Conservation (phyloP, 345 rosid genomes). For the Kernera saxatilis region DNA sequence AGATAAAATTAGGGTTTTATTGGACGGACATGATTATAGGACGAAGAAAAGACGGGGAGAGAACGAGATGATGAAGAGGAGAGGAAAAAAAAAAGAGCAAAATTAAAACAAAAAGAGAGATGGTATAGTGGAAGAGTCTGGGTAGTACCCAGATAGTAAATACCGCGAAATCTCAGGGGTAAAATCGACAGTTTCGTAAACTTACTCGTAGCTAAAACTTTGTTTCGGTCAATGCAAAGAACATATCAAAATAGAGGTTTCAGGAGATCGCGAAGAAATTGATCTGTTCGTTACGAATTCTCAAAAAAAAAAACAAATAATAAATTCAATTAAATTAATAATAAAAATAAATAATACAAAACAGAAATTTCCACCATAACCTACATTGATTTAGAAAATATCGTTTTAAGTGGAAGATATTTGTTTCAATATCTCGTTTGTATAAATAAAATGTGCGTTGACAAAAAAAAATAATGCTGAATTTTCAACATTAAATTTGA, state of each 20-base stretch:
- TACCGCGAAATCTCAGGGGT: not conserved
- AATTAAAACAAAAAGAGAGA: not conserved
- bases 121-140: not conserved
- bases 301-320: no score
- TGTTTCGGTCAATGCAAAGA: constrained; percentile 38
- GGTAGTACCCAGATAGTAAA: not conserved
- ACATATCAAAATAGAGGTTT: constrained; percentile 32
- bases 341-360: no score
- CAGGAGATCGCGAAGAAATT: constrained; percentile 17
- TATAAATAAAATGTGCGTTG: not conserved
- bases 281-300: not conserved
- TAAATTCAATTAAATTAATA: no score
- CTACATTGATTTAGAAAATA: not conserved
- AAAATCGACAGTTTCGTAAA: not conserved
- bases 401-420: not conserved
- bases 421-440: not conserved
- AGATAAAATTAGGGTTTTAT: constrained; percentile 70
- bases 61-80: not conserved
- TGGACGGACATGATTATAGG: constrained; percentile 47
- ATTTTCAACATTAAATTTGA: not conserved
- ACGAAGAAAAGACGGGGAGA: constrained; percentile 15
- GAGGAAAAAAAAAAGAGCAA: not conserved
- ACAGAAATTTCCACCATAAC: no score
- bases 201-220: constrained; percentile 21
- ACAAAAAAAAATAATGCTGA: not conserved